Percentiles rank a stretch among this genome's conserved stretches.
Conservation (phyloP, 768 basidiomycete genomes). For the Galerina sulciceps region DNA sequence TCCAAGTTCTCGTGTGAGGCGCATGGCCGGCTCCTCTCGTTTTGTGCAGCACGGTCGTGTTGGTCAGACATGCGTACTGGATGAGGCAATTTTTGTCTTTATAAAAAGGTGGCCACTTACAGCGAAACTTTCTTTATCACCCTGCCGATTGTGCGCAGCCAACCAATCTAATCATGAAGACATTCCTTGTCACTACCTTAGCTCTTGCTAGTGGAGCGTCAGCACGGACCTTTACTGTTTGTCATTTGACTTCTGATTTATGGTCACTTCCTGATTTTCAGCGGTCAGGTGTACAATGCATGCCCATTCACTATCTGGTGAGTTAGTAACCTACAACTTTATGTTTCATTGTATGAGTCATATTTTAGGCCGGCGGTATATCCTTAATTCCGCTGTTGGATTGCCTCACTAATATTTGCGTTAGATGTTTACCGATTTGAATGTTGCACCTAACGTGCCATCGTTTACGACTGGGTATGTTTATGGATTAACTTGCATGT, state of each 20-base stretch:
- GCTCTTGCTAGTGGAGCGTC: constrained; percentile 32
- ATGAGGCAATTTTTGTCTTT: no score
- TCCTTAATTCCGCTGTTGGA: background rate
- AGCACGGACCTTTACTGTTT: constrained; percentile 56
- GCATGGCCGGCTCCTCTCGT: no score
- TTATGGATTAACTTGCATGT: no score
- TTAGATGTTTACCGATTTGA: constrained; percentile 63
- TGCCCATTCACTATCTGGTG: constrained; percentile 74
- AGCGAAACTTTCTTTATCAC: background rate
- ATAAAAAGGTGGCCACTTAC: no score
- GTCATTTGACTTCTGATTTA: background rate
- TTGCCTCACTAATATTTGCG: background rate
- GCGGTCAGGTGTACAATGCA: constrained; percentile 51
- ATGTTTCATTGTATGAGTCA: background rate
- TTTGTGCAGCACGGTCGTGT: no score
- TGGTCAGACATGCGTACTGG: no score
- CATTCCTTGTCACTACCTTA: background rate
- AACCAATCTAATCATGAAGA: constrained; percentile 4
- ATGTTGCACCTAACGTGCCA: constrained; percentile 50
- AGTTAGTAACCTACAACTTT: constrained; percentile 6
- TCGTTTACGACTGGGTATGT: constrained; percentile 45
- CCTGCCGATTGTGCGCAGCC: no score
- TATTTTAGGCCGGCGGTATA: constrained; percentile 39
- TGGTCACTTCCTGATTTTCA: background rate
- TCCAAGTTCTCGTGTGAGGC: no score